Base-by-base conservation (phyloP, 73 alveolate genomes). In the Tetrahymena malaccensis region DNA sequence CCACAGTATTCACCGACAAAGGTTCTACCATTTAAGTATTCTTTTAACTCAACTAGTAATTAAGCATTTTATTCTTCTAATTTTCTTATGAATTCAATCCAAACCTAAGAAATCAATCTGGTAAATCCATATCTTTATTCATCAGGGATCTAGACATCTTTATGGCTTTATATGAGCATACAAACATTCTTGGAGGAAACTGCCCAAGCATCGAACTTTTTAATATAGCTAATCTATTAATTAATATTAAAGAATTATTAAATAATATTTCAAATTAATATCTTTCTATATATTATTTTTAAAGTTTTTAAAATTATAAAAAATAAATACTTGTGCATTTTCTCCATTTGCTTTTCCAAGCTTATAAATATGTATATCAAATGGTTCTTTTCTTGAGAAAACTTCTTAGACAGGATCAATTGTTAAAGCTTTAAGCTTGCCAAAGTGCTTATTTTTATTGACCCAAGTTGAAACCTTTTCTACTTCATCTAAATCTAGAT, bases 1-100 rank as follows among this genome's bases (percentile, higher is more conserved):
- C 99, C 99, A 44, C 98, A 98, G 96, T 98, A 98, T 94, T 99
- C 99, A 57, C 99, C 99, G 4, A 99, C 98, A 94, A 97, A 96
- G 33, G 99, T 98, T 93, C 97, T 94, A 35, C 97, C 98, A 58
- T 94, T 44, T 94, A 99, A 95, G 95, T 97, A 96, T 70, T 96
- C 94, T 93, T 98, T 98, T 70, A 99, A 95, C 37, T 94, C 93
- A 35, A 95, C 95, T n/a, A 98, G 94, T 25, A 70, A n/a, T 70
- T 27, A n/a, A 31, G 89, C 43, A 55, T 98, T 98, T 85, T 97
- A 98, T 85, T 94, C 95, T 44, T 95, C 95, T 84, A 97, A 94
- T 83, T 94, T 96, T 85, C 96, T 96, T 10, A 98, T 37, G 34
- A 97, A 94, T 38, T 97, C 97, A 94, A 97, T 96, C 99, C 99